Evolutionary conservation across 2,329 filamentous ascomycete species (phyloP).

Genomic region (Rutstroemia sp.): DNA sequence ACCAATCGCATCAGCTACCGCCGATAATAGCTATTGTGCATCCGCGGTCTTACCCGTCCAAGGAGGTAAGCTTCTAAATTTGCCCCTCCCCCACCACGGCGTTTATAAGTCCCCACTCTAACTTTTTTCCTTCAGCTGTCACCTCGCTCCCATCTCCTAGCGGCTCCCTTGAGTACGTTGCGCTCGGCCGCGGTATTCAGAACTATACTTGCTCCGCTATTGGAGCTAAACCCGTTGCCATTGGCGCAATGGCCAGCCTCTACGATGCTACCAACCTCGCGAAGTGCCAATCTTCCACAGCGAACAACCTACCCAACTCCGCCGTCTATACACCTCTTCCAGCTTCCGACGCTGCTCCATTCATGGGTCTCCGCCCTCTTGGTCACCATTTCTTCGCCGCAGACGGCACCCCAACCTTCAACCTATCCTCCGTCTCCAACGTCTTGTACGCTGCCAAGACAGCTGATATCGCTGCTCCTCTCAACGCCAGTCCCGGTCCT

Average conservation of each 20-base stretch:
- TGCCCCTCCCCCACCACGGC: neutral
- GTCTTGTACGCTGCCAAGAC: constrained; percentile 21
- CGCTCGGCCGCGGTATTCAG: constrained; percentile 28
- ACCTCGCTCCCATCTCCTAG: constrained; percentile 21
- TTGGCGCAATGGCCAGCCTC: constrained; percentile 28
- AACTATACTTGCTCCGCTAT: constrained; percentile 28
- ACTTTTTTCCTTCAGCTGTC: constrained; percentile 10
- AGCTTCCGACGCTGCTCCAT: neutral
- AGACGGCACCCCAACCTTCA: constrained; percentile 23
- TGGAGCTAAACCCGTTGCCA: constrained; percentile 14
- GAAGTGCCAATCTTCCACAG: constrained; percentile 1
- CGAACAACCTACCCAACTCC: constrained; percentile 17
- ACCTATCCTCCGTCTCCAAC: constrained; percentile 17
- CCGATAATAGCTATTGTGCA: neutral
- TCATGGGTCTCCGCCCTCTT: constrained; percentile 9
- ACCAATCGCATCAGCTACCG: neutral
- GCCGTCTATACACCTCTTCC: constrained; percentile 19
- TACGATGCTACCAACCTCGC: constrained; percentile 26
- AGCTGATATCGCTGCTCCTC: constrained; percentile 20
- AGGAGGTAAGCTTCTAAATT: neutral
- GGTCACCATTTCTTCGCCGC: constrained; percentile 28
- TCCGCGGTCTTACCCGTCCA: neutral
- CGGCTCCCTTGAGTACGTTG: constrained; percentile 23
- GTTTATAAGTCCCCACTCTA: neutral
- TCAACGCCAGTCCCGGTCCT: constrained; percentile 18